phyloP scores from a whole-genome alignment of 139 green algal species.

The Raphidocelis subcapitata region DNA sequence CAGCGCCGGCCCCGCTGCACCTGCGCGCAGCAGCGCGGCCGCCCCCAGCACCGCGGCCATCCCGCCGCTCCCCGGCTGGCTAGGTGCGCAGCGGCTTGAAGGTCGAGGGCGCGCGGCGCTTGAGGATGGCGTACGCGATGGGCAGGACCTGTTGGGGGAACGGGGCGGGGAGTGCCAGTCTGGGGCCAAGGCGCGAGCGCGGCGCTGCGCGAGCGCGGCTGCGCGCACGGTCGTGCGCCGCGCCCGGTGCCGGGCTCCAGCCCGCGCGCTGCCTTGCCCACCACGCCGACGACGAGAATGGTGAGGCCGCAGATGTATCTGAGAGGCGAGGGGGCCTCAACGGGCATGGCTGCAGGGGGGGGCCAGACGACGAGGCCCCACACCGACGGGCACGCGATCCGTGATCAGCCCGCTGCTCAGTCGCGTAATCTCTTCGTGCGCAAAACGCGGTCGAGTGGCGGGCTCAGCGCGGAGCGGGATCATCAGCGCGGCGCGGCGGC shows the following conservation, averaged over 20 bases:
- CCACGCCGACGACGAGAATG: conserved; percentile 44
- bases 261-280: background rate
- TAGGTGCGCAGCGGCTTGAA: conserved; percentile 20
- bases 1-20: background rate
- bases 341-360: too few relatives aligned
- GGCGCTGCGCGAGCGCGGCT: background rate
- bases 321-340: conserved; percentile 9
- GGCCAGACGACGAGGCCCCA: too few relatives aligned
- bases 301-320: conserved; percentile 35
- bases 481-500: too few relatives aligned
- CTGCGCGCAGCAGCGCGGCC: background rate
- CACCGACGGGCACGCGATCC: too few relatives aligned
- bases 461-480: too few relatives aligned
- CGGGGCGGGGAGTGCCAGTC: background rate
- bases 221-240: background rate
- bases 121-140: conserved; percentile 40
- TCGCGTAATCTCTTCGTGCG: too few relatives aligned
- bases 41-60: background rate
- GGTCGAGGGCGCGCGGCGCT: conserved; percentile 29
- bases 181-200: background rate
- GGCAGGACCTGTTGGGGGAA: conserved; percentile 33
- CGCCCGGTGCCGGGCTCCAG: background rate
- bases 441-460: too few relatives aligned
- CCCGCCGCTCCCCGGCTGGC: background rate
- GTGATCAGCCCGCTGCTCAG: too few relatives aligned